Conservation (phyloP, 768 basidiomycete species). For the Termitomyces sp. region DNA sequence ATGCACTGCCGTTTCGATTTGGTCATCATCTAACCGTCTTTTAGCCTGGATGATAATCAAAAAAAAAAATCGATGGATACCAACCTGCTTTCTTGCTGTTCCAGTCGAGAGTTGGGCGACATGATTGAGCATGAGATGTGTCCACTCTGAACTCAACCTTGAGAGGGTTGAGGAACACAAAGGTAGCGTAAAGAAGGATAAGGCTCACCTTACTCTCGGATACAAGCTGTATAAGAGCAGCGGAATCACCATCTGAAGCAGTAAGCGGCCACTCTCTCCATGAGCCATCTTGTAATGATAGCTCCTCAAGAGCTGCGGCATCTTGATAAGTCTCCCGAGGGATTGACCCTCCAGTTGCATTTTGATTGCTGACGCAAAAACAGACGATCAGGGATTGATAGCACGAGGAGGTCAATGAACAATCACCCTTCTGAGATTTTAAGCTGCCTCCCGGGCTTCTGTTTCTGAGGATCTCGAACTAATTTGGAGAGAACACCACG, state of each 20-base stretch:
- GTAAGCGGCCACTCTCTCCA: conserved; percentile 79
- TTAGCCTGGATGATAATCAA: not conserved
- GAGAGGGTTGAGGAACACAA: not conserved
- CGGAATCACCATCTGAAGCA: conserved; percentile 76
- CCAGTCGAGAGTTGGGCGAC: conserved; percentile 61
- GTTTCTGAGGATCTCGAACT: conserved; percentile 54
- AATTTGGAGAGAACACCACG: conserved; percentile 65
- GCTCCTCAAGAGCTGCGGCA: conserved; percentile 57
- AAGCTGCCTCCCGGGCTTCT: conserved; percentile 65
- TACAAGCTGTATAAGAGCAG: conserved; percentile 72
- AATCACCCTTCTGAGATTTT: conserved; percentile 70
- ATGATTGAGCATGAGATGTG: conserved; percentile 48
- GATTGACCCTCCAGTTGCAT: conserved; percentile 59
- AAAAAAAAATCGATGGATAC: conserved; percentile 10
- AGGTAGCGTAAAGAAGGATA: not conserved
- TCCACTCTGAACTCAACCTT: conserved; percentile 76
- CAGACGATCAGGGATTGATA: not conserved
- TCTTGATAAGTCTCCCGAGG: conserved; percentile 65
- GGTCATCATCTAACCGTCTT: conserved; percentile 62
- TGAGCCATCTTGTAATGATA: conserved; percentile 36
- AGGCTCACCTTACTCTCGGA: conserved; percentile 65
- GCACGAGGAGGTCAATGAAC: not conserved
- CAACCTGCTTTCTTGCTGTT: conserved; percentile 87
- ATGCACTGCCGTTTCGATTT: conserved; percentile 66
- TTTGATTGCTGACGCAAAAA: conserved; percentile 49